Evolutionary conservation across 1,284 basidiomycete species (phyloP), one percentile per base, ranked within the genome.

Genomic region (Ustilago lituana): DNA sequence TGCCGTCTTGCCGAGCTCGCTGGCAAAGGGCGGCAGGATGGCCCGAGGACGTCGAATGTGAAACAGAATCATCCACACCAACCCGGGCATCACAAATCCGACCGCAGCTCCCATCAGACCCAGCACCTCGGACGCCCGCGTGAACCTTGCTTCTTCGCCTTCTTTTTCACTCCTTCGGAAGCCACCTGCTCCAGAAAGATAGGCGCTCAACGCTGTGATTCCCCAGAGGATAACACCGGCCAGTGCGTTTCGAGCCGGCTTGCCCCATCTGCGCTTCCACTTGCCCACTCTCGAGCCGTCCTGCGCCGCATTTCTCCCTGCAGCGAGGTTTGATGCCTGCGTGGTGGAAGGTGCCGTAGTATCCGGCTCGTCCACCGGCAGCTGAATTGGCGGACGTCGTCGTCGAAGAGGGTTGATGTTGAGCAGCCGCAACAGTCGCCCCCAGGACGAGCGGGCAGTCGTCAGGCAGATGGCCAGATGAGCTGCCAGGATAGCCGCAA

Each of bases 21-120:
- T 67, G 0, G 75, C 66, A 40, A 75, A 73, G 3, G 71, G 62
- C 23, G 73, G 58, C 17, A 81, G 51, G 29, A 81, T 81, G 3
- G 74, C 73, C 9, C 79, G 60, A 24, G 78, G 79, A 12, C 71
- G 54, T 17, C 78, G 73, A 17, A 81, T 63, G 31, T 73, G 68
- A 49, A 81, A 80, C 19, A 80, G 31, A 14, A 80, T 68, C 46
- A 77, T 62, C 79, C 79, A 81, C n/a, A 77, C 75, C 15, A 81
- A 31, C 2, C 74, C 73, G 3, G 79, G 79, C 47, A 79, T 65
- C 20, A 81, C 67, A 27, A 78, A 79, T 6, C 78, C 79, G 1
- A 78, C 79, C 9, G 54, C 60, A 3, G 77, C 78, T 5, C 78
- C 78, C 38, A 80, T 45, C 8, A 81, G 58, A 6, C 79, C 79